Base-by-base conservation (phyloP, 331 rosid genomes). In the Rhamnella rubrinervis region DNA sequence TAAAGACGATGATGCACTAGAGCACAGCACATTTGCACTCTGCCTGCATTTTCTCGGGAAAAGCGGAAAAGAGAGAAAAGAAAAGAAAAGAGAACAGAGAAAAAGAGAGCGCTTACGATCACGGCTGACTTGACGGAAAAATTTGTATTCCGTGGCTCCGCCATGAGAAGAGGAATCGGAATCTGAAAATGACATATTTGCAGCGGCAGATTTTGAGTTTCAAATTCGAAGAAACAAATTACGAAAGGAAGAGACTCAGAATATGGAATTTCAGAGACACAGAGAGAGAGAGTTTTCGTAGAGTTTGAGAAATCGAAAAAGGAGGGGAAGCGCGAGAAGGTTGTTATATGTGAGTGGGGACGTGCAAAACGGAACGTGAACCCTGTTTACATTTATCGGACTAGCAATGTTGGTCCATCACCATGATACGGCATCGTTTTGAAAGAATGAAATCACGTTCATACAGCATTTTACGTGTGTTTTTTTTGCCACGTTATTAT, bases 181-280 rank as follows among this genome's bases (percentile, higher is more conserved):
- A 77, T 93, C 96, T n/a, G 98, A 93, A 40, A 88, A 76, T 31
- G 98, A 93, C 98, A 93, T 93, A 74, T 78, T 63, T 52, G 68
- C 67, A 75, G 50, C 59, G 53, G 61, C 38, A 62, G 77, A 67
- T 56, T 63, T 18, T 67, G 47, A 5, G 63, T 75, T 17, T 62
- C 28, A 35, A 73, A 53, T 15, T 61, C 37, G 44, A 61, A 65
- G 65, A 55, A 13, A 28, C 21, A 57, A 17, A 25, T 26, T 28
- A 17, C 28, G 55, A 65, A 44, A 40, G 47, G 38, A 7, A 53
- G 58, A 66, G 65, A 59, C 61, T 38, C 63, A 51, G 75, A 21
- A 37, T 31, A 49, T 64, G 20, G 66, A 68, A 61, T 65, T 52
- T 40, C 70, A 63, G 55, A 66, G 53, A 65, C 75, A n/a, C n/a